phyloP scores from a whole-genome alignment of 495 filamentous ascomycete genomes.

The Pseudoneurospora amorphoporcata region DNA sequence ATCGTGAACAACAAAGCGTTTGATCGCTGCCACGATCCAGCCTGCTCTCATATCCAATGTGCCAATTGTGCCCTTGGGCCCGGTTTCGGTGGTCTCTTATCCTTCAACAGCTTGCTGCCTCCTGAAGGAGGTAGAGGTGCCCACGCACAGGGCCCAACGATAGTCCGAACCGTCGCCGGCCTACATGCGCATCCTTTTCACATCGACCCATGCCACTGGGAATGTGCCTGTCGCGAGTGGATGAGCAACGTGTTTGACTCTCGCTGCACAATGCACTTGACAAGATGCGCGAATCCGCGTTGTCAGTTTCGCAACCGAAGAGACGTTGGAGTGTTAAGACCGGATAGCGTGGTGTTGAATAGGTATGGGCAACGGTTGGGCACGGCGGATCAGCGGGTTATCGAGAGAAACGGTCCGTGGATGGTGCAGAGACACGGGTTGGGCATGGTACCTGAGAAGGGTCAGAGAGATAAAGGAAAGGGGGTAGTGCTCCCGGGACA shows the following conservation, averaged over 20 bases:
- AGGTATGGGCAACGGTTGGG: constrained; percentile 20
- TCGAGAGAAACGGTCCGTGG: constrained; percentile 17
- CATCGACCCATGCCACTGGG: constrained; percentile 20
- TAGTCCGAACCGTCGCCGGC: constrained; percentile 15
- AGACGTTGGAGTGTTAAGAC: constrained; percentile 2
- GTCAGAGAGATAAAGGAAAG: constrained; percentile 5
- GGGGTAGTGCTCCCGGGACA: neutral
- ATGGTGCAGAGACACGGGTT: constrained; percentile 16
- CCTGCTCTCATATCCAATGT: constrained; percentile 14
- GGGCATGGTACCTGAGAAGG: constrained; percentile 8
- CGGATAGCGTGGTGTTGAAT: constrained; percentile 17
- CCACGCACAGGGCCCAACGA: neutral
- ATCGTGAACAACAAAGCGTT: constrained; percentile 9
- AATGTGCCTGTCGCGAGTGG: constrained; percentile 23
- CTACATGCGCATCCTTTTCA: constrained; percentile 10
- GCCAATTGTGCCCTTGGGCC: constrained; percentile 9
- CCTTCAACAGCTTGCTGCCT: neutral
- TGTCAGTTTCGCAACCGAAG: constrained; percentile 1
- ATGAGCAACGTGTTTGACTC: constrained; percentile 10
- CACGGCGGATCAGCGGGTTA: constrained; percentile 17
- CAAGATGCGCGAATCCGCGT: constrained; percentile 5
- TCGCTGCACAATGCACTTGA: constrained; percentile 3
- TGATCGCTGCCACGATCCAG: neutral
- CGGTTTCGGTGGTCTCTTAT: neutral
- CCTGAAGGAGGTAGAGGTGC: neutral